phyloP scores from a whole-genome alignment of 345 rosid species.

The Citrus australasica region DNA sequence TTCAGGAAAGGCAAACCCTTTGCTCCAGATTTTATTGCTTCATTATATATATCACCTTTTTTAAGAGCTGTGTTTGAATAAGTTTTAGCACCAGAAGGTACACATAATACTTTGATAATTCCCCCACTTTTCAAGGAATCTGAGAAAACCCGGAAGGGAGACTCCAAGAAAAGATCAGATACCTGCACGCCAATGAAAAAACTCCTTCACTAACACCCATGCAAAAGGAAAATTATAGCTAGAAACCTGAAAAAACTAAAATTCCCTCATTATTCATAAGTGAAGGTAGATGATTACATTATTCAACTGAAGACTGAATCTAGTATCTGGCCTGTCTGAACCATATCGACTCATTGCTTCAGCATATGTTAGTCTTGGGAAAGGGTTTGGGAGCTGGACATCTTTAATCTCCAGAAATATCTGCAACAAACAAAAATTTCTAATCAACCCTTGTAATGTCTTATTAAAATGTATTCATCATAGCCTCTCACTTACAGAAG shows the following conservation, averaged over 20 bases:
- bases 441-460: background rate
- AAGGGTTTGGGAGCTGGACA: slow-evolving; percentile 70
- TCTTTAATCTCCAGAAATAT: slow-evolving; percentile 84
- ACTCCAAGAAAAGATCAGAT: slow-evolving; percentile 61
- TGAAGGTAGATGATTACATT: slow-evolving; percentile 51
- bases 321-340: slow-evolving; percentile 90
- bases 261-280: background rate
- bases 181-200: slow-evolving; percentile 54
- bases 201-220: background rate
- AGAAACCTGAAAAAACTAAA: background rate
- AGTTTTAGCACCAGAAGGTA: slow-evolving; percentile 67
- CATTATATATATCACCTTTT: slow-evolving; percentile 81
- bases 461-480: background rate
- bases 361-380: slow-evolving; percentile 87
- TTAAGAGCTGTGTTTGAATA: slow-evolving; percentile 88
- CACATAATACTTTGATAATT: slow-evolving; percentile 68
- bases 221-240: background rate
- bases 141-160: slow-evolving; percentile 74
- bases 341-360: slow-evolving; percentile 89
- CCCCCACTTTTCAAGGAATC: slow-evolving; percentile 74
- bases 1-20: slow-evolving; percentile 94
- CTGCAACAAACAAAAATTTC: slow-evolving; percentile 37
- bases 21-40: slow-evolving; percentile 93
- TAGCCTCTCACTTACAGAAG: no score
- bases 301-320: slow-evolving; percentile 91